Conservation (phyloP, 345 rosid species). For the Aquilaria malaccensis region DNA sequence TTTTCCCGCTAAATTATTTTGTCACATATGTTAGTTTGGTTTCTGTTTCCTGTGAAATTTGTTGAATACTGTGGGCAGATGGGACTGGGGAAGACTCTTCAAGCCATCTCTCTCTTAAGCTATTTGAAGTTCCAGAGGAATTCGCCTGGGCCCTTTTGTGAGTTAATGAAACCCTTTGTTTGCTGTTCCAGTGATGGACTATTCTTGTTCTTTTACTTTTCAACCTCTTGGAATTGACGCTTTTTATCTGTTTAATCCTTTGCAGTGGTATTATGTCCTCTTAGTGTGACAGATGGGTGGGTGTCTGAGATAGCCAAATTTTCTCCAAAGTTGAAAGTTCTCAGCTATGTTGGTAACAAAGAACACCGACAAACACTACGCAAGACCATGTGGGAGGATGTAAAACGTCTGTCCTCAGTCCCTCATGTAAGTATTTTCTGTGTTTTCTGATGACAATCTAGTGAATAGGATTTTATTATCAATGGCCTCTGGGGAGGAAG, state of each 20-base stretch:
- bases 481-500: background rate
- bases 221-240: background rate
- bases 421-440: slow-evolving; percentile 38
- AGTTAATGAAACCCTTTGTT: slow-evolving; percentile 27
- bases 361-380: slow-evolving; percentile 47
- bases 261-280: slow-evolving; percentile 80
- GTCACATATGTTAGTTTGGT: background rate
- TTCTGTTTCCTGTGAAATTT: background rate
- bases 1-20: background rate
- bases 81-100: slow-evolving; percentile 92
- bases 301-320: slow-evolving; percentile 63
- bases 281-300: slow-evolving; percentile 91
- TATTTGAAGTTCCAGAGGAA: slow-evolving; percentile 53
- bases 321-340: slow-evolving; percentile 50
- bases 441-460: background rate
- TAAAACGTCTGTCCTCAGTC: slow-evolving; percentile 22
- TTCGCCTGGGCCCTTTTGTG: slow-evolving; percentile 62
- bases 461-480: background rate
- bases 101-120: slow-evolving; percentile 71
- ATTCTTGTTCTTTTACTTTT: background rate
- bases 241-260: slow-evolving; percentile 2
- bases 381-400: slow-evolving; percentile 35
- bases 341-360: slow-evolving; percentile 80
- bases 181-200: background rate
- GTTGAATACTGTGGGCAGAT: slow-evolving; percentile 38